Conservation (phyloP, 2,329 filamentous ascomycete genomes). For the Aspergillus costaricaensis region DNA sequence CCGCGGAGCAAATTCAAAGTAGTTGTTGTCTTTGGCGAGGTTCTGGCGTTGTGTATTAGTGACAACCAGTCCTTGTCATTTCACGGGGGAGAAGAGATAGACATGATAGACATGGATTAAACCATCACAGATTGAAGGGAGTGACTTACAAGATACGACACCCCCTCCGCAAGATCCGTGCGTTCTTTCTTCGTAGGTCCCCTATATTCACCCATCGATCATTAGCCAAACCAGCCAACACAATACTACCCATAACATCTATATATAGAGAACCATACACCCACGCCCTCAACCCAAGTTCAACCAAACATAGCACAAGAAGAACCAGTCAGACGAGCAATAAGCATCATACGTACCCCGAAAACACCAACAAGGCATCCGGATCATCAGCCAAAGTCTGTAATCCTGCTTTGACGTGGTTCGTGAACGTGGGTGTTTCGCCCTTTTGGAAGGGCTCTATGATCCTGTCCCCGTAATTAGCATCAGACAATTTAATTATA, state of each 20-base stretch:
- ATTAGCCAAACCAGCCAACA: no score
- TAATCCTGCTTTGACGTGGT: slow-evolving; percentile 70
- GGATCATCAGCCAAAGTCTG: slow-evolving; percentile 51
- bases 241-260: not conserved
- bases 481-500: not conserved
- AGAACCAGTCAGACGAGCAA: no score
- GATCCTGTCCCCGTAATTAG: slow-evolving; percentile 49
- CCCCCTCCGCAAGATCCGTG: slow-evolving; percentile 61
- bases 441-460: slow-evolving; percentile 76
- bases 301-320: no score
- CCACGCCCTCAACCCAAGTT: not conserved
- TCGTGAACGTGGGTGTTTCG: slow-evolving; percentile 77
- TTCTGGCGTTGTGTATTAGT: slow-evolving; percentile 27
- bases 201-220: no score
- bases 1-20: slow-evolving; percentile 30
- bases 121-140: not conserved
- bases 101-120: not conserved
- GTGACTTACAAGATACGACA: slow-evolving; percentile 58
- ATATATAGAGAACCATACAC: not conserved
- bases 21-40: slow-evolving; percentile 34
- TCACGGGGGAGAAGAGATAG: not conserved
- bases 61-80: not conserved
- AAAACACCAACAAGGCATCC: slow-evolving; percentile 65
- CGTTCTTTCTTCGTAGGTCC: slow-evolving; percentile 62
- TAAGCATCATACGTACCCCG: slow-evolving; percentile 58